phyloP scores from a whole-genome alignment of 2,329 filamentous ascomycete species.

The Xylaria polymorpha region DNA sequence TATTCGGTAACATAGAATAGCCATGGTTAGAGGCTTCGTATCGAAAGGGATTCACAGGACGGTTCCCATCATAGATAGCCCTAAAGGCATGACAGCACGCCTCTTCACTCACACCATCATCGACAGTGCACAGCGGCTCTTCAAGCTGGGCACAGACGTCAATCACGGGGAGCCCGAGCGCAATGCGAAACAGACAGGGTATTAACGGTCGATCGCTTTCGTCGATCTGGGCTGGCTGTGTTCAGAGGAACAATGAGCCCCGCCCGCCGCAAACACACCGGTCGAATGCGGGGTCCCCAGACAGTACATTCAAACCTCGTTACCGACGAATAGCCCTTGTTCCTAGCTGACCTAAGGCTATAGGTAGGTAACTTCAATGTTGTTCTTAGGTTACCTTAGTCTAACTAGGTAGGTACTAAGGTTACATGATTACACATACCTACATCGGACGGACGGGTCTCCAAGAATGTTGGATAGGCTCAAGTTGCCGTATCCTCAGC shows the following conservation, averaged over 20 bases:
- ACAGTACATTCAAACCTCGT: background rate
- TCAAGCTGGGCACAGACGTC: slow-evolving; percentile 2
- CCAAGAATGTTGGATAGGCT: too few relatives aligned
- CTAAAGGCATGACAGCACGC: background rate
- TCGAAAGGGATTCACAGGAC: background rate
- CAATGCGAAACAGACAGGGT: slow-evolving; percentile 31
- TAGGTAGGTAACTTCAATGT: too few relatives aligned
- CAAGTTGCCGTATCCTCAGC: too few relatives aligned
- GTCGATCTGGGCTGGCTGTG: slow-evolving; percentile 9
- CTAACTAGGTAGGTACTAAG: too few relatives aligned
- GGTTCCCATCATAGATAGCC: background rate
- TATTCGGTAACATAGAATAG: background rate
- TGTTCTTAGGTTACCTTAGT: too few relatives aligned
- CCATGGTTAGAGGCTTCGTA: background rate
- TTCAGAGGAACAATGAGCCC: slow-evolving; percentile 14
- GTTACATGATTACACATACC: too few relatives aligned
- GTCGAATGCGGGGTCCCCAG: background rate
- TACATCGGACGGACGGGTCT: too few relatives aligned
- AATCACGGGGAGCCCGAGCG: slow-evolving; percentile 17
- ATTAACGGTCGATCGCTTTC: slow-evolving; percentile 18
- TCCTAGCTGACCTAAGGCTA: background rate
- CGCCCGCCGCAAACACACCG: background rate
- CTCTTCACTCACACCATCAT: background rate
- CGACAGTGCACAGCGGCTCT: background rate
- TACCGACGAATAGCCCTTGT: background rate